Evolutionary conservation across 2,329 filamentous ascomycete genomes (phyloP).

Genomic region (Talaromyces marneffei): DNA sequence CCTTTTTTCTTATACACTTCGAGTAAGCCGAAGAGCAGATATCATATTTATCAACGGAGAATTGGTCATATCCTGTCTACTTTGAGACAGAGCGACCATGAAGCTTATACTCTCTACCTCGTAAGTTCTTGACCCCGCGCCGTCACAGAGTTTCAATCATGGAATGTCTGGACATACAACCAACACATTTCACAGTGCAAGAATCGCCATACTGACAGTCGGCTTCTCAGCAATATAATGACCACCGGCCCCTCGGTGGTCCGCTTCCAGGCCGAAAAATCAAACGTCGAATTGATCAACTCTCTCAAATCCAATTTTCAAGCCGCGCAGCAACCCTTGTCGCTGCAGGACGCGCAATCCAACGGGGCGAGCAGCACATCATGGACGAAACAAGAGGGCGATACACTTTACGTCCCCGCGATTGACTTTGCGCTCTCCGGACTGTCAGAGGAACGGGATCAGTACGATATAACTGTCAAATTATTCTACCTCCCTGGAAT

Average conservation of each 20-base stretch:
- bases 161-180: not conserved
- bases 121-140: conserved; percentile 48
- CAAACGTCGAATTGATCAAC: conserved; percentile 87
- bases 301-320: conserved; percentile 79
- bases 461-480: conserved; percentile 95
- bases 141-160: not conserved
- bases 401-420: conserved; percentile 67
- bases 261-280: conserved; percentile 72
- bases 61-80: not conserved
- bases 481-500: conserved; percentile 82
- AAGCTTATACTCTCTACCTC: conserved; percentile 81
- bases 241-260: conserved; percentile 77
- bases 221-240: conserved; percentile 68
- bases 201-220: not conserved
- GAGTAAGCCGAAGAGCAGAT: not conserved
- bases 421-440: conserved; percentile 66
- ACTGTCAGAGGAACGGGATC: conserved; percentile 70
- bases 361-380: conserved; percentile 19
- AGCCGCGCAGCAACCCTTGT: conserved; percentile 60
- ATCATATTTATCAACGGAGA: not conserved
- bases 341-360: conserved; percentile 26
- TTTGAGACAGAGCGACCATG: conserved; percentile 39
- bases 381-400: conserved; percentile 64
- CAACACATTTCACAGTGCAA: no score
- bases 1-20: not conserved